Base-by-base conservation (phyloP, 805 yeast genomes). In the Hanseniaspora mollemarum region DNA sequence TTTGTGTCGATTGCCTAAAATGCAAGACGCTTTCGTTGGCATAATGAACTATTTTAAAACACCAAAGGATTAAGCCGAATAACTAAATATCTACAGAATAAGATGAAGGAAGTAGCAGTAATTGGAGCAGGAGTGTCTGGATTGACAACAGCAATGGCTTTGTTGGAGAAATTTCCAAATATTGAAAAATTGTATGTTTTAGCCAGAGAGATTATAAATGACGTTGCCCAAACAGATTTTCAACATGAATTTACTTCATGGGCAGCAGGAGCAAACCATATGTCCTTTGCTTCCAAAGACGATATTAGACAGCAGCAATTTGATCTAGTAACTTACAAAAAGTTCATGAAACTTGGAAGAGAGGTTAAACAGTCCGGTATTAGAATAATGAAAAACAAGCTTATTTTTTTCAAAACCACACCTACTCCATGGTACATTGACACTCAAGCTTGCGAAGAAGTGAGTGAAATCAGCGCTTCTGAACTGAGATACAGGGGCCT, bases 221-320 rank as follows among this genome's bases (percentile, higher is more conserved):
- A 48, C 26, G 24, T 45, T 29, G 51, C 45, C 4, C 84, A 84
- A 1, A 81, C 83, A 1, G 84, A 80, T 49, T 59, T 67, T 28
- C 71, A 72, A 46, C 63, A 63, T 13, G 71, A 71, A 9, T 81
- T 77, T 59, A 72, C 83, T 2, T 77, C 83, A 0, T 85, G 86
- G 2, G 75, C 70, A 60, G 87, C 86, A 0, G 87, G 87, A 3
- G 87, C 86, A 42, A 77, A 80, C 57, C 81, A 86, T 84, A 70
- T 68, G 43, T 74, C 82, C 12, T 77, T 78, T 63, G 85, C 83
- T 1, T 37, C 57, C 1, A 53, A 54, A 1, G 66, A 67, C 3
- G 76, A 75, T 19, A 33, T 31, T 4, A 59, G 55, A 7, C 60
- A 67, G 19, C 76, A 72, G 52, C 59, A 64, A 13, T 58, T 67